phyloP scores from a whole-genome alignment of 352 stramenopile genomes.

The Blastocystis sp. region DNA sequence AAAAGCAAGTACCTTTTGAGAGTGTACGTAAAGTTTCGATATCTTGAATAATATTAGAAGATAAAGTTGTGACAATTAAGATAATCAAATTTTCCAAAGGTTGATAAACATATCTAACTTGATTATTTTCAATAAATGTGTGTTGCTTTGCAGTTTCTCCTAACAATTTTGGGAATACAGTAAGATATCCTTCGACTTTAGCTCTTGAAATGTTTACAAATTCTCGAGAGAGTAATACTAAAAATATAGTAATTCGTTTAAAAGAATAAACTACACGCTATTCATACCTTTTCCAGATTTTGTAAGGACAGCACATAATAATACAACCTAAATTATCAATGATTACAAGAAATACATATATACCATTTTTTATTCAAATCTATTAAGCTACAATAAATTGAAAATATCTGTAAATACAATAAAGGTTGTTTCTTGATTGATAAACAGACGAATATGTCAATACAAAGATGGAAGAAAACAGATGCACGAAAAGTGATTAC shows the following conservation, averaged over 20 bases:
- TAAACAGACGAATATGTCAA: too few relatives aligned
- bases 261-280: too few relatives aligned
- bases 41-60: conserved; percentile 28
- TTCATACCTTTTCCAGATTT: conserved; percentile 23
- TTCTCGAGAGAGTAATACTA: conserved; percentile 27
- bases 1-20: too few relatives aligned
- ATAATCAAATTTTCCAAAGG: conserved; percentile 30
- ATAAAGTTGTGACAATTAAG: conserved; percentile 13
- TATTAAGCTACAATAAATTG: too few relatives aligned
- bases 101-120: conserved; percentile 33
- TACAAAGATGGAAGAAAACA: too few relatives aligned
- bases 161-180: conserved; percentile 29
- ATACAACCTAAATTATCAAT: too few relatives aligned
- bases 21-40: conserved; percentile 18
- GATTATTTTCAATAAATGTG: conserved; percentile 29
- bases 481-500: too few relatives aligned
- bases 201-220: conserved; percentile 10
- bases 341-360: too few relatives aligned
- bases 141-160: conserved; percentile 23
- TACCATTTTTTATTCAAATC: too few relatives aligned
- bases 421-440: too few relatives aligned
- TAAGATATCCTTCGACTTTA: conserved; percentile 13
- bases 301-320: conserved; percentile 17
- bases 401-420: too few relatives aligned
- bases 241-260: not conserved